Evolutionary conservation across 192 early-diverging fungal genomes (phyloP).

Genomic region (Linnemannia elongata): DNA sequence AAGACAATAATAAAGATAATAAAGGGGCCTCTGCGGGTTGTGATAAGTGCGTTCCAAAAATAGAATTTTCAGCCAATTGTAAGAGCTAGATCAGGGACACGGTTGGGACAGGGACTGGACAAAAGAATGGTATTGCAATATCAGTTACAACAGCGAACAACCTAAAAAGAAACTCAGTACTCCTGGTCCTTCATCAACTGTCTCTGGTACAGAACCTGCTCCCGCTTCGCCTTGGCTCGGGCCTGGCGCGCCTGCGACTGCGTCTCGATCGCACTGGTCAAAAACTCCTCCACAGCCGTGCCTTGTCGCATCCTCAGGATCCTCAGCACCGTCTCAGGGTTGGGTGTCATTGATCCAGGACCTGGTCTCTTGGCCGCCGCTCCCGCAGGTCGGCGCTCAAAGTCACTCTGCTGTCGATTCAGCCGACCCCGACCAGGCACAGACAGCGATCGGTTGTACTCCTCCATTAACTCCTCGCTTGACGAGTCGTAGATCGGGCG

Average conservation of each 20-base stretch:
- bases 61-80: background rate
- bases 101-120: too few species aligned
- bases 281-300: constrained; percentile 58
- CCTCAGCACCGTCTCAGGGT: constrained; percentile 62
- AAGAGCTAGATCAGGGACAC: background rate
- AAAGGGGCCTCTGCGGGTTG: background rate
- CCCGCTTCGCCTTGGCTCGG: constrained; percentile 40
- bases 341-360: constrained; percentile 51
- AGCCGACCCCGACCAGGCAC: constrained; percentile 42
- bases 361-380: constrained; percentile 15
- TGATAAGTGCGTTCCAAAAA: background rate
- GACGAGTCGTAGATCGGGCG: constrained; percentile 76
- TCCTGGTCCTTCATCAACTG: constrained; percentile 25
- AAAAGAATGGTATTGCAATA: background rate
- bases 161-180: background rate
- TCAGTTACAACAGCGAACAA: background rate
- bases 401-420: constrained; percentile 52
- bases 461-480: constrained; percentile 73
- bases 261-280: constrained; percentile 47
- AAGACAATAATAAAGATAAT: background rate
- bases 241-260: constrained; percentile 41
- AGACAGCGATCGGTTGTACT: constrained; percentile 62
- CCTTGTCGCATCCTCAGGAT: constrained; percentile 64
- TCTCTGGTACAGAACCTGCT: constrained; percentile 44
- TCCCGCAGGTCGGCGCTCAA: constrained; percentile 35